Conservation (phyloP, 1,284 basidiomycete species). For the Sparassis latifolia region DNA sequence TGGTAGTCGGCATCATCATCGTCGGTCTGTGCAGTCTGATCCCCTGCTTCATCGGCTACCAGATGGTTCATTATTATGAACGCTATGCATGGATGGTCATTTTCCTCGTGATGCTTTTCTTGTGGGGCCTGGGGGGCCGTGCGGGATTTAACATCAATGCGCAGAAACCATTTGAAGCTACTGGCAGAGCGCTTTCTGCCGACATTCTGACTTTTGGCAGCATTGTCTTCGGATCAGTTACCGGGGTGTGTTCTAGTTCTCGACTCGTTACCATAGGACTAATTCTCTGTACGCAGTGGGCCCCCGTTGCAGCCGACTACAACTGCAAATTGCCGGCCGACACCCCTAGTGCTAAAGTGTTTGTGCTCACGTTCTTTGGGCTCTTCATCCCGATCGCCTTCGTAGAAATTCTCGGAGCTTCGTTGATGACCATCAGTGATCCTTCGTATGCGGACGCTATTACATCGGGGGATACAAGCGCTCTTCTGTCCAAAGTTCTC, state of each 20-base stretch:
- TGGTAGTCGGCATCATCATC: slow-evolving; percentile 40
- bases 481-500: slow-evolving; percentile 36
- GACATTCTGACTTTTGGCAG: slow-evolving; percentile 52
- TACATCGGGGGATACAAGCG: slow-evolving; percentile 42
- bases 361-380: slow-evolving; percentile 49
- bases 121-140: slow-evolving; percentile 47
- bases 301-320: slow-evolving; percentile 48
- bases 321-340: slow-evolving; percentile 45
- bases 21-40: slow-evolving; percentile 36
- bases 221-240: slow-evolving; percentile 49
- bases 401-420: slow-evolving; percentile 48
- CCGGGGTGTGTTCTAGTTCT: slow-evolving; percentile 31
- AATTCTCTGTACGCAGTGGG: slow-evolving; percentile 27
- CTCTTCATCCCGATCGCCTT: slow-evolving; percentile 51
- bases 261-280: background rate
- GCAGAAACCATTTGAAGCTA: slow-evolving; percentile 39
- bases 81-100: slow-evolving; percentile 57
- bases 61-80: slow-evolving; percentile 53
- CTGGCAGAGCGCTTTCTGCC: slow-evolving; percentile 35
- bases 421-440: slow-evolving; percentile 50
- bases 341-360: slow-evolving; percentile 40
- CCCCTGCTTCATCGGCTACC: slow-evolving; percentile 46
- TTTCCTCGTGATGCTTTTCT: slow-evolving; percentile 48
- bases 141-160: slow-evolving; percentile 43
- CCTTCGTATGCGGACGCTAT: slow-evolving; percentile 44